Base-by-base conservation (phyloP, 306 rosid genomes). In the Vachellia pachyceras region DNA sequence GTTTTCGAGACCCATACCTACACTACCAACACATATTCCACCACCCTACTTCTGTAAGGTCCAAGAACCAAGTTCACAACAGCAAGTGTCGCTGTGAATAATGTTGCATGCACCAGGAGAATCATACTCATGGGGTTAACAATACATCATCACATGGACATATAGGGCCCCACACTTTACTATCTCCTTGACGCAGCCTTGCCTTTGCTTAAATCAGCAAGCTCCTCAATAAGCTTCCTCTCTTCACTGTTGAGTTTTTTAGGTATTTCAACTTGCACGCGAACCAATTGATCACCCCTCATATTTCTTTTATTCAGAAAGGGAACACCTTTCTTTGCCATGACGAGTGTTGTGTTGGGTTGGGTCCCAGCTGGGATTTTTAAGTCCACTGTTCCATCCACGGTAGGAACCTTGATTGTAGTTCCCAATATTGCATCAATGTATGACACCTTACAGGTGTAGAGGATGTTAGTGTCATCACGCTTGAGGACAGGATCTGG, bases 261-360 rank as follows among this genome's bases (percentile, higher is more conserved):
- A 7, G 99, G 99, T 68, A 95, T 95, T 82, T 95, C 99, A 47
- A 95, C 97, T 92, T 95, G 99, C 81, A 95, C 99, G 0, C 96
- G 89, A 17, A 95, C 99, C 84, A 95, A 90, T 82, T 95, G 99
- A 83, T 95, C 99, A 12, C 99, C 99, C 80, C 99, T 92, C 92
- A 92, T 83, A 23, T 90, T 95, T 87, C 84, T 92, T 77, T 92
- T 95, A 67, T 95, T 95, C 73, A 95, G 90, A 58, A 88, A 54
- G 3, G 99, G 99, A 60, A 95, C 99, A 57, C 99, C 99, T 84
- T 95, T 93, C 93, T 90, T 92, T 17, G 97, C 91, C 98, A 95
- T 95, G 70, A 95, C 99, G 3, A 95, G 97, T 14, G 99, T 95
- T 0, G 99, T 88, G 81, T 94, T 90, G 3, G 99, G 99, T 75